Base-by-base conservation (phyloP, 1,139 yeast genomes). In the Candida dubliniensis region DNA sequence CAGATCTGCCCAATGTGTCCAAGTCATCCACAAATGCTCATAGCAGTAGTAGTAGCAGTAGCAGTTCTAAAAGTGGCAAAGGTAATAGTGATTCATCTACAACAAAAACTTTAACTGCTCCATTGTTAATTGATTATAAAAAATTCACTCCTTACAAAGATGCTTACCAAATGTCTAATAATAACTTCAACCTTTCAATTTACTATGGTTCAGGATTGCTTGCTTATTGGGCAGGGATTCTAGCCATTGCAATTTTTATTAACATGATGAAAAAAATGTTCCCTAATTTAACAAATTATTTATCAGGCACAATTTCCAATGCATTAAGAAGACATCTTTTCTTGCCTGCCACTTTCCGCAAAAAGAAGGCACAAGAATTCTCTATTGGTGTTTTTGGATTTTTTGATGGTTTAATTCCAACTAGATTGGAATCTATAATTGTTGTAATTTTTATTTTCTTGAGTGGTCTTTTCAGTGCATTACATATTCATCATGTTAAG, bases 221-320 rank as follows among this genome's bases (percentile, higher is more conserved):
- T 30, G 78, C 76, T 0, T 79, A 69, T 51, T 79, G 83, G 82
- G 71, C 64, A 1, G 42, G 72, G 2, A 62, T 81, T n/a, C 54
- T 79, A 46, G 23, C 79, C 1, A 25, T 70, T 23, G 73, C 74
- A 2, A 64, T 69, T 2, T 32, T 73, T 11, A 56, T 64, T 40
- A 76, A 79, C 54, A 73, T 80, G 78, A 50, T 63, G 12, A 61
- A 54, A 42, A 15, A 53, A 4, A 47, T 68, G 29, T 55, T 58
- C 30, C 75, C 74, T 1, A 45, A 51, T 1, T 36, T 59, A 9
- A 18, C 23, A 18, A 18, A 18, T 18, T 49, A 54, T 23, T 54
- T 54, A 23, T 57, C 62, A 1, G 64, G 66, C 1, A 58, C 58
- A 0, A 14, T 58, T 8, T 42, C 58, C 8, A 66, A 59, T 42